These are phyloP conservation scores for Lactarius indigo DNA, from an alignment of 768 basidiomycete species.

Conservation along the genomic window DNA sequence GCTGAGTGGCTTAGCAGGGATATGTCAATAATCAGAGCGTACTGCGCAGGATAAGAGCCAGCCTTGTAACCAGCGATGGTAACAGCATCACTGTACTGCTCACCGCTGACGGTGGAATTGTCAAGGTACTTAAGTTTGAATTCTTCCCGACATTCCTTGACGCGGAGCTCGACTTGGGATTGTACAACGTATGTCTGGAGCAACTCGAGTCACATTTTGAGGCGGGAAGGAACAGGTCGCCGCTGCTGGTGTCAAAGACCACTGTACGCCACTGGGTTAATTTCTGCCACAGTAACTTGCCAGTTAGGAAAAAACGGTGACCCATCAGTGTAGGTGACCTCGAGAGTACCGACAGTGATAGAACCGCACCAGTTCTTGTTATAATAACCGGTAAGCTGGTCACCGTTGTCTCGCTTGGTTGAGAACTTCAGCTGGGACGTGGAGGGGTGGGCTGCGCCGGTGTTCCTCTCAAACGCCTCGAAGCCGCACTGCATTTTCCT, in stretches of 20 bases:
- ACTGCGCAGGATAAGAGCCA: neutral
- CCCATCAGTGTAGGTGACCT: constrained; percentile 13
- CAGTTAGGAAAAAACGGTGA: neutral
- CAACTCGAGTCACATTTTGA: constrained; percentile 33
- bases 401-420: neutral
- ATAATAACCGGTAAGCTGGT: constrained; percentile 8
- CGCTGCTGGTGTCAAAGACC: constrained; percentile 39
- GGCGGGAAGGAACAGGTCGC: constrained; percentile 37
- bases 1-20: constrained; percentile 34
- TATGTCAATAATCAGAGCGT: neutral
- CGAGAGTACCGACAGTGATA: constrained; percentile 24
- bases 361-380: constrained; percentile 19
- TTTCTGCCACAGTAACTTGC: neutral
- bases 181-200: constrained; percentile 10
- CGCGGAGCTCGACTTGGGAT: constrained; percentile 8
- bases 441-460: constrained; percentile 15
- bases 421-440: neutral
- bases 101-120: constrained; percentile 38
- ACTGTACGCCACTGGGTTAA: constrained; percentile 21
- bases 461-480: constrained; percentile 16
- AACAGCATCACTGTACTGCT: constrained; percentile 43
- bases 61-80: constrained; percentile 34
- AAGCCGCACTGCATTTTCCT: constrained; percentile 22
- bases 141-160: constrained; percentile 28
- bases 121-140: constrained; percentile 39